Conservation (phyloP, 1,284 basidiomycete species). For the Inonotus hispidus region DNA sequence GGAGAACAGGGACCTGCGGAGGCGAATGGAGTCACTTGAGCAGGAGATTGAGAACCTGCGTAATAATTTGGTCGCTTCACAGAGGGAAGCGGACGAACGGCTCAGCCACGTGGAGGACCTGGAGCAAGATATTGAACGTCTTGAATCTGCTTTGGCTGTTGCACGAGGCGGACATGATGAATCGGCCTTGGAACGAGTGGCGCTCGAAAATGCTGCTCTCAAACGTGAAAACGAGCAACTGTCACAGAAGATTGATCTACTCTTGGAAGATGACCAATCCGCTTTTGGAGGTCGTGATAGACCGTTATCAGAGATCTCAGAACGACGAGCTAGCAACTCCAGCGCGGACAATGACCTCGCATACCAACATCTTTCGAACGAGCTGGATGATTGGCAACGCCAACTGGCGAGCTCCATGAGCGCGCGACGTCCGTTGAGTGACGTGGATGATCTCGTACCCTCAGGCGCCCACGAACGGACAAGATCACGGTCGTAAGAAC, state of each 20-base stretch:
- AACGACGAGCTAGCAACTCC: conserved; percentile 63
- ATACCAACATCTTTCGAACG: conserved; percentile 69
- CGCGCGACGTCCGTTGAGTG: conserved; percentile 62
- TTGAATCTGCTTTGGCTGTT: conserved; percentile 70
- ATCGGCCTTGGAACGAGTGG: conserved; percentile 67
- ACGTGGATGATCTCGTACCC: conserved; percentile 49
- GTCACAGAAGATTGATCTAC: conserved; percentile 78
- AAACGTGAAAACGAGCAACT: conserved; percentile 81
- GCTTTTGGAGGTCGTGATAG: conserved; percentile 51
- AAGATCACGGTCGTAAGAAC: conserved; percentile 56
- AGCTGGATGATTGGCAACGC: conserved; percentile 79
- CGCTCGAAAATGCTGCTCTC: conserved; percentile 69
- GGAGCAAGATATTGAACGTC: conserved; percentile 72
- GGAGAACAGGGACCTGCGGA: conserved; percentile 73
- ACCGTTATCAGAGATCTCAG: conserved; percentile 58
- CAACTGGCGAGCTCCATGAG: conserved; percentile 73
- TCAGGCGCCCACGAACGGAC: conserved; percentile 46
- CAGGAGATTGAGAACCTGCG: conserved; percentile 68
- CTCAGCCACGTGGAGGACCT: conserved; percentile 72
- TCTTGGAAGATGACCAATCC: conserved; percentile 80
- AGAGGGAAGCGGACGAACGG: conserved; percentile 72
- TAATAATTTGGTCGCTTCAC: conserved; percentile 66
- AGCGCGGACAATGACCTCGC: conserved; percentile 72
- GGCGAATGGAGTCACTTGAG: conserved; percentile 70
- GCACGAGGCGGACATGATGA: conserved; percentile 71